Evolutionary conservation across 1,284 basidiomycete genomes (phyloP).

Genomic region (Fistulina hepatica): DNA sequence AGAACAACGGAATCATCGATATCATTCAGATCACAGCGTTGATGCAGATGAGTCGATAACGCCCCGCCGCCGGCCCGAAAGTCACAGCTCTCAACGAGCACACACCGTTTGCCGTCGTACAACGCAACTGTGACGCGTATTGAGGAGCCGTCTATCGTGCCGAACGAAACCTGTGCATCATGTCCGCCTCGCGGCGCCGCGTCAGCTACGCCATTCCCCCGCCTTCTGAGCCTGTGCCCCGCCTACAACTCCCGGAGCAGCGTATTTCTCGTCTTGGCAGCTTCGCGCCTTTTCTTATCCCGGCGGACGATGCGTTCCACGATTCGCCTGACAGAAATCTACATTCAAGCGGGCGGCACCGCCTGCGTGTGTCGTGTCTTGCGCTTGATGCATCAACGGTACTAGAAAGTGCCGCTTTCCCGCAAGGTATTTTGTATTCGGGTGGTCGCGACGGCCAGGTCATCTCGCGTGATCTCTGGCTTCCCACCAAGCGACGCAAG

Average conservation of each 20-base stretch:
- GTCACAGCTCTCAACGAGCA: no score
- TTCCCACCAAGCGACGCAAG: constrained; percentile 44
- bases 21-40: no score
- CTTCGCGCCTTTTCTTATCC: constrained; percentile 55
- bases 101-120: no score
- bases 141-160: no score
- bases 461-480: constrained; percentile 81
- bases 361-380: constrained; percentile 78
- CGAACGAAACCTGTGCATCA: no score
- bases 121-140: no score
- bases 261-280: constrained; percentile 50
- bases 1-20: no score
- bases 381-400: constrained; percentile 80
- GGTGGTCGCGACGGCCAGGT: constrained; percentile 90
- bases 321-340: constrained; percentile 16
- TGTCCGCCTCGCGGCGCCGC: no score
- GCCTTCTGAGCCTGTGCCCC: constrained; percentile 50
- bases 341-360: constrained; percentile 60
- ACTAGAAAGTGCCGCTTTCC: constrained; percentile 46
- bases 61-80: no score
- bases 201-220: constrained; percentile 83
- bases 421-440: constrained; percentile 89
- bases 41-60: no score
- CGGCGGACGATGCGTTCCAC: constrained; percentile 16
- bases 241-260: constrained; percentile 61